Conservation (phyloP, 768 basidiomycete species). For the Vishniacozyma victoriae region DNA sequence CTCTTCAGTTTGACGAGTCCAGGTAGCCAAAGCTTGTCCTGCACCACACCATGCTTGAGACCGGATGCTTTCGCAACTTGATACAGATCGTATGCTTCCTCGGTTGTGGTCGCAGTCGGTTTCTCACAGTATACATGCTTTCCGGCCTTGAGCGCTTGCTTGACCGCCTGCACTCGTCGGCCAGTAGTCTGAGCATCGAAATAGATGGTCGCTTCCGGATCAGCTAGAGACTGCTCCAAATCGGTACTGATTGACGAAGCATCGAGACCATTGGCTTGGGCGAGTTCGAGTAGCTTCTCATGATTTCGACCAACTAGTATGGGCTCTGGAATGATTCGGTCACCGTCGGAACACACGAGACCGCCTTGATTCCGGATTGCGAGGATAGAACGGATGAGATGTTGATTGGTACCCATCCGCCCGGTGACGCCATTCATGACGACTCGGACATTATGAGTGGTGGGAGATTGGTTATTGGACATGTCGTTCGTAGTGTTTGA, state of each 20-base stretch:
- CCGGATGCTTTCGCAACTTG: constrained; percentile 12
- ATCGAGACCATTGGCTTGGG: constrained; percentile 9
- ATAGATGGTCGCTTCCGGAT: constrained; percentile 9
- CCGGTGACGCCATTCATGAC: constrained; percentile 25
- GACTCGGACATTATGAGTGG: constrained; percentile 8
- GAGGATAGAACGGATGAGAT: constrained; percentile 22
- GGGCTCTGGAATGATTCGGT: constrained; percentile 19
- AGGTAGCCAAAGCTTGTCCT: constrained; percentile 23
- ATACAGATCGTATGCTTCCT: constrained; percentile 20
- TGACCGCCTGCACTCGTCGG: constrained; percentile 14
- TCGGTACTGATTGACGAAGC: constrained; percentile 3
- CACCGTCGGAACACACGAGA: constrained; percentile 12
- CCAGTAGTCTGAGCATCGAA: constrained; percentile 25
- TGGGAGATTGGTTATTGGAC: background rate
- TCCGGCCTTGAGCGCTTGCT: constrained; percentile 18
- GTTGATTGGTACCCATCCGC: constrained; percentile 23
- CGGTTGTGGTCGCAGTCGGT: constrained; percentile 11
- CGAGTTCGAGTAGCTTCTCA: constrained; percentile 13
- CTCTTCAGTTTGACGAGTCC: constrained; percentile 19
- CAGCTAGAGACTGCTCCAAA: constrained; percentile 12
- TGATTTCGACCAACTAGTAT: constrained; percentile 17
- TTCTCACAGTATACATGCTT: constrained; percentile 26
- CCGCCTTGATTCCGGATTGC: constrained; percentile 20
- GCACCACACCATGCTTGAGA: constrained; percentile 20
- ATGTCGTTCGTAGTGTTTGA: constrained; percentile 1